Evolutionary conservation across 768 basidiomycete genomes (phyloP), one percentile per base, ranked within the genome.

Genomic region (Sporobolomyces pararoseus): DNA sequence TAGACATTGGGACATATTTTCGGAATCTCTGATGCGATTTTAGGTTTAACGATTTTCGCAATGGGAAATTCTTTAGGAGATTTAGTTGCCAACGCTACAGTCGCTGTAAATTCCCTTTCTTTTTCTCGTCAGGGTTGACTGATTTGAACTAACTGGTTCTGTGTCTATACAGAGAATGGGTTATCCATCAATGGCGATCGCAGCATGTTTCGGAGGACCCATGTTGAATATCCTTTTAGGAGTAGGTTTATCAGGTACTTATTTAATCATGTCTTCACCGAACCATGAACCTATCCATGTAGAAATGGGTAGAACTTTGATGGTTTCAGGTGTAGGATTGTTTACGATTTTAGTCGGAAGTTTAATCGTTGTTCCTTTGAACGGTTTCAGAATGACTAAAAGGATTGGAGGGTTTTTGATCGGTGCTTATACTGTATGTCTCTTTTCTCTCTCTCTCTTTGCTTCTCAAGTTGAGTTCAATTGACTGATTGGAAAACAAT

Each of bases 51-150:
- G 1, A 89, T 99, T 68, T 99, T 99, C 73, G 96, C 95, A 1
- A 84, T 97, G 34, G 95, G 96, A 31, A 98, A 98, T 79, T 95
- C 91, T 19, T 84, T 96, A 7, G 95, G 94, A 0, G 96, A 99
- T 80, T 85, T 97, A 27, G 94, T 99, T 9, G 95, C 96, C 27
- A 97, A 98, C 80, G 90, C 91, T 82, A 92, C 89, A 61, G 91
- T 98, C 14, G 95, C 95, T 27, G 89, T 70, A 14, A 4, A 68
- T 55, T 35, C 37, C 9, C 10, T 14, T 16, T 25, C 55, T n/a
- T 23, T 57, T 25, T 35, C 46, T 44, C 46, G 10, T 47, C 46
- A 47, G 25, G 6, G 10, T 3, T 16, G 17, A 31, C 42, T 39
- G 2, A 2, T 17, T 10, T 29, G 4, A 10, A 6, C 59, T 34